Conservation (phyloP, 2,329 filamentous ascomycete genomes). For the Sclerotinia borealis region DNA sequence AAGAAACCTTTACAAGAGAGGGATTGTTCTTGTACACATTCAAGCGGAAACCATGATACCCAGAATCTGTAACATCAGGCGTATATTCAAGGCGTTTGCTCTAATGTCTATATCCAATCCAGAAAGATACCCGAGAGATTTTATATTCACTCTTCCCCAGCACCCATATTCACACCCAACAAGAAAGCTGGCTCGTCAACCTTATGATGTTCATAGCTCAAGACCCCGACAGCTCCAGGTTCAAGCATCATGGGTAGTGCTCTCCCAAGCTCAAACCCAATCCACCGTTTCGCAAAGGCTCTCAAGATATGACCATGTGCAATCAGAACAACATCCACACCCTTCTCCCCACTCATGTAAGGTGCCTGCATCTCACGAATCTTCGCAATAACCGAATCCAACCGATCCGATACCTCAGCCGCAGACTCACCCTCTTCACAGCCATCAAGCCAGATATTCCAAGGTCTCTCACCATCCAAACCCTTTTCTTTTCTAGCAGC, state of each 20-base stretch:
- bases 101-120: neutral
- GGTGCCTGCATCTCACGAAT: constrained; percentile 43
- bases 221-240: constrained; percentile 35
- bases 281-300: constrained; percentile 50
- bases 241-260: constrained; percentile 35
- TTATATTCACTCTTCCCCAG: neutral
- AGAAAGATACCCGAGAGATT: neutral
- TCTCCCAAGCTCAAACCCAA: constrained; percentile 37
- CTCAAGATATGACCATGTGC: constrained; percentile 46
- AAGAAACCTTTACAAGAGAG: constrained; percentile 50
- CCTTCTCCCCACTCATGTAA: constrained; percentile 37
- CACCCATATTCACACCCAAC: constrained; percentile 33
- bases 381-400: constrained; percentile 45
- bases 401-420: constrained; percentile 40
- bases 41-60: constrained; percentile 35
- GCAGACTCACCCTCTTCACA: constrained; percentile 46
- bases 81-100: neutral
- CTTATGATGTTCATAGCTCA: constrained; percentile 35
- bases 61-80: neutral
- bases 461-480: constrained; percentile 39
- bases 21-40: constrained; percentile 57
- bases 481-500: constrained; percentile 35
- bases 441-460: constrained; percentile 48
- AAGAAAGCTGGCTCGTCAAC: constrained; percentile 35
- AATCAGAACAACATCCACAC: constrained; percentile 45